Evolutionary conservation across 768 basidiomycete species (phyloP).

Genomic region (Termitomyces sp.): DNA sequence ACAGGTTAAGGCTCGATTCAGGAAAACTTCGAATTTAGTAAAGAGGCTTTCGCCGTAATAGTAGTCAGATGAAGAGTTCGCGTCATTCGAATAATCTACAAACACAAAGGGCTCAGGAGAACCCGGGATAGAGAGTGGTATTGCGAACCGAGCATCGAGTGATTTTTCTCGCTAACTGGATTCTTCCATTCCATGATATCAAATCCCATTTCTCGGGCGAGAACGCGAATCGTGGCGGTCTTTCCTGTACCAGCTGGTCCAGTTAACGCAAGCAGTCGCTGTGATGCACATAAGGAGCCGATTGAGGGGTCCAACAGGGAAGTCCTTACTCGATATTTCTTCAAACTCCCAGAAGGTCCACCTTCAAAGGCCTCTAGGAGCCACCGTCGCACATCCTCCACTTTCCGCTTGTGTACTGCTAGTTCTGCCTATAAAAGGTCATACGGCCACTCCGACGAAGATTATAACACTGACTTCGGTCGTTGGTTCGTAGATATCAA

Average conservation of each 20-base stretch:
- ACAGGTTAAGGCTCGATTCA: conserved; percentile 63
- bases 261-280: conserved; percentile 82
- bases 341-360: conserved; percentile 54
- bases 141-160: conserved; percentile 15
- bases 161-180: conserved; percentile 45
- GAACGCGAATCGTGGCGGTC: conserved; percentile 74
- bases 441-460: neutral
- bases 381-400: conserved; percentile 75
- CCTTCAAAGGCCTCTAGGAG: conserved; percentile 66
- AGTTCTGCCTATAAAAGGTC: conserved; percentile 49
- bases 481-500: conserved; percentile 57
- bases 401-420: conserved; percentile 75
- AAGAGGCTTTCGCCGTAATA: conserved; percentile 41
- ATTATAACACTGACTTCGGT: conserved; percentile 36
- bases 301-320: neutral
- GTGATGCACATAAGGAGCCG: neutral
- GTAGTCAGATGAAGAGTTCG: conserved; percentile 1
- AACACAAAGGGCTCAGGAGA: neutral
- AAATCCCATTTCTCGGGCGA: conserved; percentile 68
- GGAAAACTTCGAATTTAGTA: conserved; percentile 71
- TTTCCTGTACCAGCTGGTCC: conserved; percentile 91
- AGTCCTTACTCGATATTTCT: conserved; percentile 66
- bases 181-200: conserved; percentile 88
- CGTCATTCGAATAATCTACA: neutral
- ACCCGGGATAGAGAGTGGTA: neutral